phyloP scores from a whole-genome alignment of 179 eudicot genomes.

The Beta corolliflora region DNA sequence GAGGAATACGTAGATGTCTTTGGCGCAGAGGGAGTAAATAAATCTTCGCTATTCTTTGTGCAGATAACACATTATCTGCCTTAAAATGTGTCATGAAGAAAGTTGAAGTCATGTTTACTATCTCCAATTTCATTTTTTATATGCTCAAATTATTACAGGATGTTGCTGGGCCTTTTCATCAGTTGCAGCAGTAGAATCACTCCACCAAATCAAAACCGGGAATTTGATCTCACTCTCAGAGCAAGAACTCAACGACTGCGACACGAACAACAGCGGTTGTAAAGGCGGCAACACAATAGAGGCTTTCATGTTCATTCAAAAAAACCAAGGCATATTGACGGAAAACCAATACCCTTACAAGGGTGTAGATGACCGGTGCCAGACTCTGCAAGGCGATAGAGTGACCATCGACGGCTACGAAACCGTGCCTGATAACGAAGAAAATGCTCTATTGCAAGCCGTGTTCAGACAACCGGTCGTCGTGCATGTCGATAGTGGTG shows the following conservation, averaged over 20 bases:
- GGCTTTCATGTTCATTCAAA: conserved; percentile 28
- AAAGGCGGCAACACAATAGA: conserved; percentile 18
- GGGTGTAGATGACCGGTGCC: conserved; percentile 20
- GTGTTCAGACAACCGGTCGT: conserved; percentile 5
- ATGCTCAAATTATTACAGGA: neutral
- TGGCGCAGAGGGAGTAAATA: too few relatives aligned
- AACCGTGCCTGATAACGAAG: conserved; percentile 29
- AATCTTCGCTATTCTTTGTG: too few relatives aligned
- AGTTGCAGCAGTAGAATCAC: conserved; percentile 35
- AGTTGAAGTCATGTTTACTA: too few relatives aligned
- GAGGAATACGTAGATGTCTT: too few relatives aligned
- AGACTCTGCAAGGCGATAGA: neutral
- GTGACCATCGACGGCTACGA: conserved; percentile 33
- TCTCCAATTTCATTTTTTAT: too few relatives aligned
- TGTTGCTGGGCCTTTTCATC: conserved; percentile 52
- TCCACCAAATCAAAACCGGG: conserved; percentile 31
- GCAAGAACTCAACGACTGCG: conserved; percentile 49
- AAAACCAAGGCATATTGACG: conserved; percentile 34
- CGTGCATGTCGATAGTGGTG: neutral
- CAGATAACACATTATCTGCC: too few relatives aligned
- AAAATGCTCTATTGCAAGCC: conserved; percentile 10
- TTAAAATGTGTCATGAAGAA: too few relatives aligned
- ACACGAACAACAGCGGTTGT: conserved; percentile 23
- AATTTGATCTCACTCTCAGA: conserved; percentile 41
- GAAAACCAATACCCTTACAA: conserved; percentile 40